Conservation (phyloP, 495 filamentous ascomycete genomes). For the Penicillium lividum region DNA sequence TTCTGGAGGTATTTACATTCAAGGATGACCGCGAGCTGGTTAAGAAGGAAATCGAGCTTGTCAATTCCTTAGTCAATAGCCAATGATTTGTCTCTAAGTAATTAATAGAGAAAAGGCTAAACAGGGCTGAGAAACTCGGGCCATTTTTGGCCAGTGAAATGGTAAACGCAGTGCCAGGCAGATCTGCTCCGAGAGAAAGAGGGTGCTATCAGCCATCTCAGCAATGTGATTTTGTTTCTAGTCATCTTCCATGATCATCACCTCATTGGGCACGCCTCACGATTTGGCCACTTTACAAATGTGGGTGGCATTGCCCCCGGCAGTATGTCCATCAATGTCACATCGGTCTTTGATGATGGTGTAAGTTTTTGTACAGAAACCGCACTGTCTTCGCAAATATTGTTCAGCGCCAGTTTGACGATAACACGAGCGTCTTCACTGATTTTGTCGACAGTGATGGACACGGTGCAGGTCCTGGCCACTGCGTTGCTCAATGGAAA, state of each 20-base stretch:
- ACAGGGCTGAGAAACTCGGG: too few species aligned
- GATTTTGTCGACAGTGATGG: conserved; percentile 57
- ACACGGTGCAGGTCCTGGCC: conserved; percentile 49
- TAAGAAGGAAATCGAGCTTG: too few species aligned
- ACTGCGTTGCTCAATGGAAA: conserved; percentile 49
- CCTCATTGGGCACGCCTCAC: conserved; percentile 50
- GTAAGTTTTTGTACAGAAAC: conserved; percentile 49
- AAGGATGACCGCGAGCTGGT: too few species aligned
- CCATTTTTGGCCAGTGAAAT: too few species aligned
- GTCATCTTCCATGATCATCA: conserved; percentile 46
- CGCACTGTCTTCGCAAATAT: conserved; percentile 45
- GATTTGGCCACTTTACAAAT: conserved; percentile 54
- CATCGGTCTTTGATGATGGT: conserved; percentile 53
- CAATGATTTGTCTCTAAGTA: too few species aligned
- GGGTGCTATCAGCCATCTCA: conserved; percentile 51
- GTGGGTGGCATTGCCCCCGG: conserved; percentile 53
- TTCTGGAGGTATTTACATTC: too few species aligned
- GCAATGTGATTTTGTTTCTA: conserved; percentile 49
- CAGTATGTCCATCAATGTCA: conserved; percentile 53
- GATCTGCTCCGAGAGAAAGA: too few species aligned
- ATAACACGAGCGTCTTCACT: conserved; percentile 43
- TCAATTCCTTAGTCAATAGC: too few species aligned
- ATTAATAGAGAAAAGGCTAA: too few species aligned
- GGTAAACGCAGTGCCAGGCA: too few species aligned
- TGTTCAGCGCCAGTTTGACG: conserved; percentile 46